Evolutionary conservation across 2,329 filamentous ascomycete genomes (phyloP), one percentile per base, ranked within the genome.

Genomic region (Apiospora hydei): DNA sequence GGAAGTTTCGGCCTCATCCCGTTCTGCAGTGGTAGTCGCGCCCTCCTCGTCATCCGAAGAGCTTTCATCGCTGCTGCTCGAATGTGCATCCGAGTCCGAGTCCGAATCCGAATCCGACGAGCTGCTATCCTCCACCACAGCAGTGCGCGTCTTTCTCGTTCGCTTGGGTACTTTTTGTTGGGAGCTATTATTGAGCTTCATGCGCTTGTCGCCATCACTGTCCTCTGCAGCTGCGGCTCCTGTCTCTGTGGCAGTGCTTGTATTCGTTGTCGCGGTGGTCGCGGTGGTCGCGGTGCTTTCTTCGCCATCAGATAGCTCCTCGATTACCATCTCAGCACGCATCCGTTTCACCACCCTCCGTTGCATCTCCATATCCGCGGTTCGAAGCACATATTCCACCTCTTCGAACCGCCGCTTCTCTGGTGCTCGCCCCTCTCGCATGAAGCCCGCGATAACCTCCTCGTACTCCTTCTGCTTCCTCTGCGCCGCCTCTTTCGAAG

Each of bases 311-410:
- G 84, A 85, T n/a, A 92, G 82, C 76, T 89, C 86, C 44, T 86
- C 85, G 46, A 90, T 75, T 43, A 92, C 84, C 74, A 85, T 84
- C 79, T 92, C 89, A 11, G 89, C 88, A 44, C 90, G 88, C 84
- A 91, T 90, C 70, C 90, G 88, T 83, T 90, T 91, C 66, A 90
- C 84, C 69, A 90, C 83, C 38, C 90, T 86, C 71, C 83, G 83
- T 73, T 87, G 85, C 80, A 91, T 85, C 57, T 85, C 83, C 70
- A 83, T 84, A 71, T 90, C 87, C 14, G 86, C 81, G 18, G 86
- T 83, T 71, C 84, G 84, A 44, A 86, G 79, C 30, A 88, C 82
- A 71, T 87, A 88, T 46, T 88, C 85, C 5, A 84, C 81, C 80
- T 90, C 89, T 69, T 86, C 84, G 74, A 88, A 88, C 57, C 81